Evolutionary conservation across 495 filamentous ascomycete species (phyloP), one percentile per base, ranked within the genome.

Genomic region (Niebla homalea): DNA sequence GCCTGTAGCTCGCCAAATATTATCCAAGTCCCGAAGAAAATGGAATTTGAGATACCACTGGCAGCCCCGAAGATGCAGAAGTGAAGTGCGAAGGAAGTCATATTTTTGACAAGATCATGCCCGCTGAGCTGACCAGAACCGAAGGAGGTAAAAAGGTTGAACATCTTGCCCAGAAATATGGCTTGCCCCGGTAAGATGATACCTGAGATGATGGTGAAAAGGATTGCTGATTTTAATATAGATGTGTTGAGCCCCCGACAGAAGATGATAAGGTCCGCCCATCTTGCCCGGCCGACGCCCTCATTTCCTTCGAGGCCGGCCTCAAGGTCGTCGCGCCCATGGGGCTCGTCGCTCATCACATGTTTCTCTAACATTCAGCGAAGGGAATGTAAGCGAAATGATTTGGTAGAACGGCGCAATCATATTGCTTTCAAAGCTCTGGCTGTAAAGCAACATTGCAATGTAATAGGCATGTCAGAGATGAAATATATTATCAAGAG

Each of bases 1-100:
- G 80, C 87, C 53, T 95, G 87, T 8, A 89, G 60, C 63, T 95
- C 90, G 22, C 88, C 85, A 58, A 87, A 89, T 0, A 75, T 57
- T 38, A 89, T 63, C 78, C 89, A 95, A 4, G 72, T 52, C 12
- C 72, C 69, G 55, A 83, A 80, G 55, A 84, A 87, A 42, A 70
- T 54, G 8, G 73, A 74, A 55, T 82, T 78, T 36, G 83, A 61
- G 4, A 90, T 20, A 77, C 84, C 89, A 35, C 73, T 76, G 2
- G 60, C 70, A 3, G 65, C 61, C 7, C 83, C 88, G 0, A 96
- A 56, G 1, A 65, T 70, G 10, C 72, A 61, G 48, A 95, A 64
- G 22, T 70, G 70, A 5, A 79, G 51, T 44, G 73, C 79, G 63
- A 78, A 81, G 16, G 57, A 70, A 2, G 74, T 72, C 6, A 85